phyloP scores from a whole-genome alignment of 2,329 filamentous ascomycete genomes.

The Penicillium italicum region DNA sequence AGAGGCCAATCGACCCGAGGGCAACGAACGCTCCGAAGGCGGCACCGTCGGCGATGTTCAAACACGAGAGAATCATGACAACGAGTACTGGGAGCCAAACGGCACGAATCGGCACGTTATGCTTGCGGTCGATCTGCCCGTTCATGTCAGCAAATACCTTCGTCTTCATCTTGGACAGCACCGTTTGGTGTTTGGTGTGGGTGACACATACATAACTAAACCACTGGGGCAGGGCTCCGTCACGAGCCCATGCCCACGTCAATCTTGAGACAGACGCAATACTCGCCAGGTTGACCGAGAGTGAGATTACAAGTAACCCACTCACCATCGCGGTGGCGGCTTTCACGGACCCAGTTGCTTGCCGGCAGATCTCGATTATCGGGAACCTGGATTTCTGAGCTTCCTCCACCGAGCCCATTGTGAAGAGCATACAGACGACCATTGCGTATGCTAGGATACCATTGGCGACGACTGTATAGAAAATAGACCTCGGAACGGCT shows the following conservation, averaged over 20 bases:
- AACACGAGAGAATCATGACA: slow-evolving; percentile 34
- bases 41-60: slow-evolving; percentile 41
- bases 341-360: slow-evolving; percentile 40
- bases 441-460: slow-evolving; percentile 43
- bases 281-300: slow-evolving; percentile 40
- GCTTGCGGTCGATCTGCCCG: slow-evolving; percentile 32
- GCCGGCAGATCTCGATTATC: slow-evolving; percentile 44
- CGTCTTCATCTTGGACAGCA: neutral
- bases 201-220: slow-evolving; percentile 16
- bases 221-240: slow-evolving; percentile 44
- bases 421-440: slow-evolving; percentile 43
- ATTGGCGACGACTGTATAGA: slow-evolving; percentile 46
- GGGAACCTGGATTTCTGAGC: slow-evolving; percentile 35
- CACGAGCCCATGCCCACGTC: slow-evolving; percentile 50
- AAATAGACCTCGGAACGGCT: slow-evolving; percentile 46
- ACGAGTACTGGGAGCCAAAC: slow-evolving; percentile 34
- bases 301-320: slow-evolving; percentile 33
- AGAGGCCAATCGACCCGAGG: slow-evolving; percentile 30
- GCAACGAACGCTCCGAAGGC: slow-evolving; percentile 40
- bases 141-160: neutral
- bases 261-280: slow-evolving; percentile 49
- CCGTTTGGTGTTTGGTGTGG: no score
- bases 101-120: slow-evolving; percentile 35
- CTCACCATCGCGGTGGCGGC: slow-evolving; percentile 40
- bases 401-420: slow-evolving; percentile 41